phyloP scores from a whole-genome alignment of 2,329 filamentous ascomycete species.

The Colletotrichum costaricense region DNA sequence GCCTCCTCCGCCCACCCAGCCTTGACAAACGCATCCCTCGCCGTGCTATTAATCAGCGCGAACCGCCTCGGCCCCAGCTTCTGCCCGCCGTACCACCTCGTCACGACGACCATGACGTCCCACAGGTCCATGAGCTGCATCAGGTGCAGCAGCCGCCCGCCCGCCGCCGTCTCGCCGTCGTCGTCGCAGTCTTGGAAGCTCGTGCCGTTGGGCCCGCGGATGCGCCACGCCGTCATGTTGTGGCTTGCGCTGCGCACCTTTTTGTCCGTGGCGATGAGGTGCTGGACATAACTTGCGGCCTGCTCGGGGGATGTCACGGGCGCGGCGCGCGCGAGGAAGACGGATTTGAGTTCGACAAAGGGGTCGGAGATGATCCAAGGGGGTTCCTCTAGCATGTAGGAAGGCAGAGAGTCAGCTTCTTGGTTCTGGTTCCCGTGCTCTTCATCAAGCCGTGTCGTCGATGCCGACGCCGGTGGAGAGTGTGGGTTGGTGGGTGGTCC shows the following conservation, averaged over 20 bases:
- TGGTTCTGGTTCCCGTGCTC: slow-evolving; percentile 36
- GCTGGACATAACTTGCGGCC: slow-evolving; percentile 76
- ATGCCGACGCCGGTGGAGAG: no score
- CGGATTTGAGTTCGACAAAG: slow-evolving; percentile 84
- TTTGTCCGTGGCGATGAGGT: slow-evolving; percentile 85
- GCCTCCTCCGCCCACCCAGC: slow-evolving; percentile 75
- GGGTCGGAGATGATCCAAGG: slow-evolving; percentile 81
- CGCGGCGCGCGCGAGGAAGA: slow-evolving; percentile 85
- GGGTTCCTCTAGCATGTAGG: slow-evolving; percentile 42
- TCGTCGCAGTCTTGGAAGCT: slow-evolving; percentile 92
- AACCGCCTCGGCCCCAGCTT: slow-evolving; percentile 91
- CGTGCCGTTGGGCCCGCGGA: slow-evolving; percentile 67
- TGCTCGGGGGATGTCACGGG: slow-evolving; percentile 75
- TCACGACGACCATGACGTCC: slow-evolving; percentile 93
- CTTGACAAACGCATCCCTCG: slow-evolving; percentile 84
- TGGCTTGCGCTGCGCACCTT: slow-evolving; percentile 89
- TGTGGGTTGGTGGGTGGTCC: neutral
- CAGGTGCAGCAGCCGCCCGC: slow-evolving; percentile 84
- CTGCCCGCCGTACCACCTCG: slow-evolving; percentile 94
- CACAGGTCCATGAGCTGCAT: slow-evolving; percentile 96
- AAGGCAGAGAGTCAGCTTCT: slow-evolving; percentile 11
- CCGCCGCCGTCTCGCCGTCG: slow-evolving; percentile 94
- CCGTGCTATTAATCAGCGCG: slow-evolving; percentile 87
- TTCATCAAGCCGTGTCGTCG: neutral
- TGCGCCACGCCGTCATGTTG: slow-evolving; percentile 95